Base-by-base conservation (phyloP, 73 alveolate species). In the Uronychia setigera region DNA sequence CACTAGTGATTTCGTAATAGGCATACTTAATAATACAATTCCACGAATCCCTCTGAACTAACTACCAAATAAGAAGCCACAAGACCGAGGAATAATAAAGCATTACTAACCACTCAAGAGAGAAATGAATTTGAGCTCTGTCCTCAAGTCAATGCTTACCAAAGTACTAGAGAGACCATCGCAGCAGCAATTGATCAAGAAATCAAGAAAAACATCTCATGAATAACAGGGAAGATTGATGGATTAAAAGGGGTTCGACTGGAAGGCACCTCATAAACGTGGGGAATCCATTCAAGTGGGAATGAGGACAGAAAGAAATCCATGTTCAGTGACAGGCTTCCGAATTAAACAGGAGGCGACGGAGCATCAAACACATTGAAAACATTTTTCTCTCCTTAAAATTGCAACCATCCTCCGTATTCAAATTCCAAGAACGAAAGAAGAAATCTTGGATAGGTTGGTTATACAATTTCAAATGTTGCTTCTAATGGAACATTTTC, bases 321-420 rank as follows among this genome's bases (percentile, higher is more conserved):
- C 67, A 46, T 46, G 67, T 46, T 46, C 67, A 46, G 67, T 46
- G 67, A 46, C n/a, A 46, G 67, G 67, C n/a, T 46, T 46, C 67
- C 67, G 5, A 46, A 46, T 46, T 46, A 5, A 5, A 11, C 67
- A 11, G 67, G n/a, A 11, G 67, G 5, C 67, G 19, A 46, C n/a
- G n/a, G n/a, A n/a, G n/a, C n/a, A n/a, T n/a, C n/a, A n/a, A n/a
- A n/a, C n/a, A n/a, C n/a, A n/a, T n/a, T n/a, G n/a, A 19, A 46
- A 46, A 19, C 67, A 46, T 5, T 11, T 19, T 19, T 46, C 67
- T 46, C 67, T 19, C n/a, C n/a, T n/a, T 11, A 19, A 46, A 46
- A 19, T 19, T 19, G 67, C 67, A 46, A 46, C 67, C 67, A 46
- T 11, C n/a, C n/a, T 46, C 67, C 67, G 67, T 46, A 46, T 5